These are phyloP conservation scores for Umbelopsis isabellina DNA, from an alignment of 192 early-diverging fungal species.

Conservation along the genomic window DNA sequence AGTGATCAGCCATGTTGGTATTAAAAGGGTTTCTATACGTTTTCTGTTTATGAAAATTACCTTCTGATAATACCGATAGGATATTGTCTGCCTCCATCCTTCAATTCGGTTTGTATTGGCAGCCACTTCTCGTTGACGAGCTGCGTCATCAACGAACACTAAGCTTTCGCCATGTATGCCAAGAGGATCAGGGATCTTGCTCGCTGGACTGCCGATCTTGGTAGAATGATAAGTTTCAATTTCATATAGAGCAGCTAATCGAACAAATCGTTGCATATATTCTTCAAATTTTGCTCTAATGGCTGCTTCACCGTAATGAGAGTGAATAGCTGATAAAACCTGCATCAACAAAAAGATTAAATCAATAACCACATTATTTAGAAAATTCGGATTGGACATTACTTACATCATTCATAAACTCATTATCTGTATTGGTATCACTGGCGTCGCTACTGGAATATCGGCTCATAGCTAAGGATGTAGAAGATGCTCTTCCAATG, in stretches of 20 bases:
- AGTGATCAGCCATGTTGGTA: neutral
- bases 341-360: conserved; percentile 24
- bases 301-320: conserved; percentile 84
- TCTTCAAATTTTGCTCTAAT: conserved; percentile 88
- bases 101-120: conserved; percentile 81
- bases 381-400: neutral
- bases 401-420: conserved; percentile 60
- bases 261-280: conserved; percentile 84
- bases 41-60: conserved; percentile 37
- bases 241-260: conserved; percentile 79
- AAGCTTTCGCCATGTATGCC: conserved; percentile 67
- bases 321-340: conserved; percentile 79
- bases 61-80: conserved; percentile 71
- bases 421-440: conserved; percentile 47
- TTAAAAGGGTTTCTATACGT: neutral
- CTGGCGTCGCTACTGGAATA: neutral
- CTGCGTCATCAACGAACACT: conserved; percentile 72
- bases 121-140: conserved; percentile 67
- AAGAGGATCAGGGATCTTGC: conserved; percentile 49
- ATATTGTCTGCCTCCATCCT: conserved; percentile 81
- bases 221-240: conserved; percentile 65
- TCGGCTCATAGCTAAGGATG: conserved; percentile 11
- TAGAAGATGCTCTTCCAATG: neutral
- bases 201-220: conserved; percentile 53
- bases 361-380: conserved; percentile 26